These are phyloP conservation scores for Staphylotrichum longicolle DNA, from an alignment of 495 filamentous ascomycete genomes.

Conservation along the genomic window DNA sequence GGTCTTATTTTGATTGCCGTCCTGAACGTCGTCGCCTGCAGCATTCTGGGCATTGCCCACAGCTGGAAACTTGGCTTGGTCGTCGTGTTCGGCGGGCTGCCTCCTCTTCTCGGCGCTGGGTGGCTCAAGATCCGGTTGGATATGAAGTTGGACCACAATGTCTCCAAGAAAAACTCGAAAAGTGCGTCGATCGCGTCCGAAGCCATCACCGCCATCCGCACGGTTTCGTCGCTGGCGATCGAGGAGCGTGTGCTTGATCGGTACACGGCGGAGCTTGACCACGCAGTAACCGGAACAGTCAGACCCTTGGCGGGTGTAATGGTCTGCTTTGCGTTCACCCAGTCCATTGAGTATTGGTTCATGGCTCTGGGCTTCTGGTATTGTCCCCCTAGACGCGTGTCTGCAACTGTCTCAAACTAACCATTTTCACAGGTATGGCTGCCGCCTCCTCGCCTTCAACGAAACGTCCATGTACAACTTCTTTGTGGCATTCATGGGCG, in stretches of 20 bases:
- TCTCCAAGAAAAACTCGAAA: conserved; percentile 49
- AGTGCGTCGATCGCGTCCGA: conserved; percentile 80
- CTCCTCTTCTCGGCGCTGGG: conserved; percentile 73
- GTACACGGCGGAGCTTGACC: conserved; percentile 66
- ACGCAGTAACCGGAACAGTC: conserved; percentile 60
- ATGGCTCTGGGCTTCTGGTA: conserved; percentile 61
- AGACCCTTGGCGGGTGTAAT: conserved; percentile 66
- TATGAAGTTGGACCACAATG: conserved; percentile 59
- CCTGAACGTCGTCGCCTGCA: conserved; percentile 69
- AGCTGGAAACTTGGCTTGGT: conserved; percentile 93
- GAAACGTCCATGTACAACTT: conserved; percentile 50
- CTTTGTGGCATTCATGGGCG: conserved; percentile 58
- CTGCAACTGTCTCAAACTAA: background rate
- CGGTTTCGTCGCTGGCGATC: conserved; percentile 83
- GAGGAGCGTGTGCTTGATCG: conserved; percentile 70
- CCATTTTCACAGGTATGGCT: conserved; percentile 37
- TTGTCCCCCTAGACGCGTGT: background rate
- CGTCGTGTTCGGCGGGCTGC: conserved; percentile 64
- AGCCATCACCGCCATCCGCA: conserved; percentile 85
- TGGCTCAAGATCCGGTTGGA: conserved; percentile 87
- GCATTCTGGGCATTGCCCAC: conserved; percentile 63
- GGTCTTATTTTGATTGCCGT: conserved; percentile 75
- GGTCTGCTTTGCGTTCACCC: conserved; percentile 71
- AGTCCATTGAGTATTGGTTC: conserved; percentile 58
- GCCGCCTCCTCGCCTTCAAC: conserved; percentile 49